Conservation (phyloP, 805 yeast species). For the Kurtzmaniella cleridarum region DNA sequence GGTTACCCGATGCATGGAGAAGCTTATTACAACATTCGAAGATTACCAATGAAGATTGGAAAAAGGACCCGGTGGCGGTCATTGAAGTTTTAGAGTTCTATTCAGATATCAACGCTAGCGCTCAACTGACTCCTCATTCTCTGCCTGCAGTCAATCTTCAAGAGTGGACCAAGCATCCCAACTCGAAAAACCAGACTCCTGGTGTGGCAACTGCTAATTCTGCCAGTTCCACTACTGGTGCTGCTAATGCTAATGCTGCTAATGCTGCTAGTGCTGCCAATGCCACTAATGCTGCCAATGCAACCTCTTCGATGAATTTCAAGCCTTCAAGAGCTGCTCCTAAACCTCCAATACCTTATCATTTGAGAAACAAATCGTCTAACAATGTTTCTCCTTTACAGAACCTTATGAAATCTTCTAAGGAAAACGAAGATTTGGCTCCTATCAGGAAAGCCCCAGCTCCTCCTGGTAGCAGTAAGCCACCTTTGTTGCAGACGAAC, state of each 20-base stretch:
- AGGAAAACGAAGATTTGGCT: conserved; percentile 2
- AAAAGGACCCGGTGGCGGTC: conserved; percentile 59
- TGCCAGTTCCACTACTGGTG: neutral
- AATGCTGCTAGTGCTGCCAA: neutral
- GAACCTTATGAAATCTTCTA: conserved; percentile 23
- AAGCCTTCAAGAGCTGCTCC: conserved; percentile 39
- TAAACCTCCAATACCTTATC: conserved; percentile 40
- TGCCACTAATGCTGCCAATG: conserved; percentile 2
- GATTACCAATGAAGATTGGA: conserved; percentile 58
- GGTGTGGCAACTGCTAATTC: neutral
- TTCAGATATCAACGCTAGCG: conserved; percentile 41
- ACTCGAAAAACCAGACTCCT: no score
- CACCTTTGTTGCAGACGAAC: conserved; percentile 30
- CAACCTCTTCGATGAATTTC: conserved; percentile 10
- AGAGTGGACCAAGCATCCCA: conserved; percentile 36
- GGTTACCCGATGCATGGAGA: conserved; percentile 56
- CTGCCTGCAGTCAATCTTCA: conserved; percentile 26
- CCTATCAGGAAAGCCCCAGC: conserved; percentile 1
- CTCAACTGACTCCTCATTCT: conserved; percentile 21
- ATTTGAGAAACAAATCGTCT: conserved; percentile 16
- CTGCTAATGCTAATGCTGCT: no score
- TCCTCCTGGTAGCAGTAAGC: conserved; percentile 2
- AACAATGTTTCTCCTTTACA: conserved; percentile 28
- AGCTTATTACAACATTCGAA: conserved; percentile 51
- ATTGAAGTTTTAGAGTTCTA: conserved; percentile 57